These are phyloP conservation scores for Discostella pseudostelligera DNA, from an alignment of 108 stramenopile genomes.

Conservation along the genomic window DNA sequence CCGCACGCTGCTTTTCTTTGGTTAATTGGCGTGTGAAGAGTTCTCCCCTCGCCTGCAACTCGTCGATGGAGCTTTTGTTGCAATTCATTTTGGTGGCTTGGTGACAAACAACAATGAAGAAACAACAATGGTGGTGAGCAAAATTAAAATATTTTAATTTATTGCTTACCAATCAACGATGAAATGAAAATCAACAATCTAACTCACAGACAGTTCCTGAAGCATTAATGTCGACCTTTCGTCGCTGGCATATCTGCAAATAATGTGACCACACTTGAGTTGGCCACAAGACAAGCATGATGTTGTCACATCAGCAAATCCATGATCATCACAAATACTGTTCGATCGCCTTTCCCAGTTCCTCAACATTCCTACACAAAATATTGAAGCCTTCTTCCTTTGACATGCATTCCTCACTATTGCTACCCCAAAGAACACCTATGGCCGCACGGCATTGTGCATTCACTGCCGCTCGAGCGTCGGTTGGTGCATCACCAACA, in stretches of 20 bases:
- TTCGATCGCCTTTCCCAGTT: conserved; percentile 43
- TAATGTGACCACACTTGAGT: too few relatives aligned
- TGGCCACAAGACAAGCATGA: too few relatives aligned
- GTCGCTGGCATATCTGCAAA: too few relatives aligned
- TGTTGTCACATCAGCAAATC: too few relatives aligned
- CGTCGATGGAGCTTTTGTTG: conserved; percentile 36
- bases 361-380: conserved; percentile 54
- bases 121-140: too few relatives aligned
- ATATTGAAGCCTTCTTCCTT: conserved; percentile 59
- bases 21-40: conserved; percentile 50
- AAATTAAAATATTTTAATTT: too few relatives aligned
- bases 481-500: conserved; percentile 79
- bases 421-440: conserved; percentile 80
- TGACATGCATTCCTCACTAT: conserved; percentile 55
- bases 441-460: conserved; percentile 67
- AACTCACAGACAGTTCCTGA: too few relatives aligned
- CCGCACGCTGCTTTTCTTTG: conserved; percentile 41
- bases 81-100: conserved; percentile 22
- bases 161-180: too few relatives aligned
- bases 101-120: too few relatives aligned
- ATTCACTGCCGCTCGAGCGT: conserved; percentile 66
- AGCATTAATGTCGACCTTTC: too few relatives aligned
- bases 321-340: conserved; percentile 38
- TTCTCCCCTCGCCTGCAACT: conserved; percentile 51
- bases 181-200: too few relatives aligned